These are phyloP conservation scores for Fusarium papillatum DNA, from an alignment of 2,329 filamentous ascomycete genomes.

Conservation along the genomic window DNA sequence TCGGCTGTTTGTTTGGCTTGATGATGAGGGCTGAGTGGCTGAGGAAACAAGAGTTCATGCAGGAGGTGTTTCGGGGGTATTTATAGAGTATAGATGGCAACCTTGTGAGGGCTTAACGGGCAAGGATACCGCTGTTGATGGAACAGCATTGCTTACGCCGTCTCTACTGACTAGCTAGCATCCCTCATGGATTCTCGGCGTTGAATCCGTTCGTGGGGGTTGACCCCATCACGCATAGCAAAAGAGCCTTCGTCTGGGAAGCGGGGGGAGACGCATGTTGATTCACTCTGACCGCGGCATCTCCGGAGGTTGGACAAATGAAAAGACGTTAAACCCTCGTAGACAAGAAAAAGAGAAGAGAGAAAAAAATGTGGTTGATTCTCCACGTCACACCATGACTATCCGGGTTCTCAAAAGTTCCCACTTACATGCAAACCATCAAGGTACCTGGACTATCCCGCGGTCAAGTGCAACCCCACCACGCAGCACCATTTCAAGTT, in stretches of 20 bases:
- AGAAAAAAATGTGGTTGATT: background rate
- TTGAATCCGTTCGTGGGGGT: slow-evolving; percentile 23
- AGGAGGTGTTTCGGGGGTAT: slow-evolving; percentile 22
- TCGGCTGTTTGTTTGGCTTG: background rate
- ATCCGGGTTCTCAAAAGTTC: slow-evolving; percentile 41
- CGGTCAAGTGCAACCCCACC: slow-evolving; percentile 4
- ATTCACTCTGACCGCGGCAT: slow-evolving; percentile 12
- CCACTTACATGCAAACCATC: slow-evolving; percentile 38
- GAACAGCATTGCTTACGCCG: background rate
- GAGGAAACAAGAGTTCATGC: slow-evolving; percentile 20
- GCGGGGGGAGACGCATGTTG: background rate
- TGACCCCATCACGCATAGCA: background rate
- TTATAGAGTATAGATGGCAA: slow-evolving; percentile 28
- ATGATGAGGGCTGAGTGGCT: slow-evolving; percentile 31
- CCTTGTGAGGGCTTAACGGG: no score
- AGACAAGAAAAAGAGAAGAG: background rate
- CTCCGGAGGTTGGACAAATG: slow-evolving; percentile 22
- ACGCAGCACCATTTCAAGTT: slow-evolving; percentile 30
- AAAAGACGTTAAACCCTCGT: background rate
- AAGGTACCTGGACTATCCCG: slow-evolving; percentile 32
- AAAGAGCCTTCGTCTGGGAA: background rate
- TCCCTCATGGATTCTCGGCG: slow-evolving; percentile 9
- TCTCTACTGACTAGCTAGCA: background rate
- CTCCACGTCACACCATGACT: slow-evolving; percentile 19
- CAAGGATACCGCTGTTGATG: background rate